Base-by-base conservation (phyloP, 768 basidiomycete species). In the Agrocybe praecox region DNA sequence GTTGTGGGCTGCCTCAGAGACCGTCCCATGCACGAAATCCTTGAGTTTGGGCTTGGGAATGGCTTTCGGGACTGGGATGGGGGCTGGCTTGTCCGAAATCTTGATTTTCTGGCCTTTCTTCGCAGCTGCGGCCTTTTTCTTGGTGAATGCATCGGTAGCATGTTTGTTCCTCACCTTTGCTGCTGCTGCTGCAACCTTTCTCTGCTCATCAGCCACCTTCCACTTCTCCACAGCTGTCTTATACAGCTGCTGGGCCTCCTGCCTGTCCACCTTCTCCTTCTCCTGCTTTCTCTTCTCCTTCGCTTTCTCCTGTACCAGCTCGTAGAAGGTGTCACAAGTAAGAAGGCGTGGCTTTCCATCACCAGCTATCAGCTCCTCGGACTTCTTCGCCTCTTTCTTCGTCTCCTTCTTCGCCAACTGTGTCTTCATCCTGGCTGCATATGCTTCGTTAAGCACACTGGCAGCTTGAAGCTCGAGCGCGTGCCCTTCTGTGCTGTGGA, bases 341-440 rank as follows among this genome's bases (percentile, higher is more conserved):
- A 71, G 57, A 26, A 71, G 60, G 10, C 51, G 46, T 17, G 66
- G 65, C n/a, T 67, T 42, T 17, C 69, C 67, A 65, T 69, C 66
- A 18, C 60, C 61, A n/a, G 9, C 26, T 5, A 65, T 46, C 2
- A 67, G 58, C 32, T 57, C 56, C 2, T 53, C 49, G 14, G 43
- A 61, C 32, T 60, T 59, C 52, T 61, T 61, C 29, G 59, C 62
- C 45, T 53, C 60, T 46, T 62, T 62, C 43, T 62, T 65, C 53
- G 67, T 58, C 54, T 69, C 64, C 22, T 63, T 50, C 19, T 54
- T 56, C 26, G 52, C 59, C 29, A 69, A 62, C 51, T 68, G 60
- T 29, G 55, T 49, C 9, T 59, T 49, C 19, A 69, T 49, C 14
- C 53, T 42, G 24, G 55, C 60, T 6, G 46, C 33, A 36, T 72